A percentile compares a stretch with the other conserved stretches of the same genome.
These are phyloP conservation scores for Gossypium davidsonii DNA, from an alignment of 441 rosid species.

Conservation along the genomic window DNA sequence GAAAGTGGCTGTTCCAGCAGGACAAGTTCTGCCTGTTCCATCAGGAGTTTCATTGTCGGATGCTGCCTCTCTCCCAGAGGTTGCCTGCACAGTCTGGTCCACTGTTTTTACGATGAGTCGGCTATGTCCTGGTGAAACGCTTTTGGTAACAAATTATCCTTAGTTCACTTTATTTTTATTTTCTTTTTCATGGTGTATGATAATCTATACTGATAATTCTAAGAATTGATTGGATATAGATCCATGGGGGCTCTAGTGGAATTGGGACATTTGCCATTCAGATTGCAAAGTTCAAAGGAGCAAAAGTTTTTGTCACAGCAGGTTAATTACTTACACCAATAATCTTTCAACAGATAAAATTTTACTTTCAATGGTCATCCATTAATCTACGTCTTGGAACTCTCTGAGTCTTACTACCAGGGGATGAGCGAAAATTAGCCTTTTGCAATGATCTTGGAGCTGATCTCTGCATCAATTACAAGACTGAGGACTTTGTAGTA, in stretches of 20 bases:
- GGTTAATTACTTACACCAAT: conserved; percentile 32
- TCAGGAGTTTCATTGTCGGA: conserved; percentile 37
- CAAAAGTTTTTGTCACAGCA: conserved; percentile 76
- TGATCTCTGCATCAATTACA: conserved; percentile 78
- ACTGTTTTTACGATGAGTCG: conserved; percentile 54
- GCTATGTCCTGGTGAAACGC: conserved; percentile 40
- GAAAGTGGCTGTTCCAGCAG: conserved; percentile 53
- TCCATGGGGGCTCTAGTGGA: conserved; percentile 94
- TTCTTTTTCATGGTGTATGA: neutral
- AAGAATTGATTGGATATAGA: conserved; percentile 22
- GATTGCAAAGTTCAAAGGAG: conserved; percentile 64
- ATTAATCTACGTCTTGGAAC: conserved; percentile 3
- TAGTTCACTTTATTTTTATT: neutral
- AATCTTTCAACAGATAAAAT: neutral
- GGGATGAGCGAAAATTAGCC: conserved; percentile 65
- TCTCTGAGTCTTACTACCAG: conserved; percentile 26
- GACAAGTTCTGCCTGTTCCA: conserved; percentile 47
- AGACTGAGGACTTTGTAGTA: conserved; percentile 77
- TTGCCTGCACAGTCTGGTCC: conserved; percentile 63
- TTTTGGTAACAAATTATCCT: conserved; percentile 31
- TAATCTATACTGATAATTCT: neutral
- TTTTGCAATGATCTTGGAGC: conserved; percentile 78
- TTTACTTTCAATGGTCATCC: conserved; percentile 1
- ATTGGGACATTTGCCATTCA: conserved; percentile 89
- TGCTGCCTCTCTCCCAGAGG: conserved; percentile 50